Evolutionary conservation across 164 flowering plant genomes (phyloP), one percentile per base, ranked within the genome.

Genomic region (Umbilicus rupestris): DNA sequence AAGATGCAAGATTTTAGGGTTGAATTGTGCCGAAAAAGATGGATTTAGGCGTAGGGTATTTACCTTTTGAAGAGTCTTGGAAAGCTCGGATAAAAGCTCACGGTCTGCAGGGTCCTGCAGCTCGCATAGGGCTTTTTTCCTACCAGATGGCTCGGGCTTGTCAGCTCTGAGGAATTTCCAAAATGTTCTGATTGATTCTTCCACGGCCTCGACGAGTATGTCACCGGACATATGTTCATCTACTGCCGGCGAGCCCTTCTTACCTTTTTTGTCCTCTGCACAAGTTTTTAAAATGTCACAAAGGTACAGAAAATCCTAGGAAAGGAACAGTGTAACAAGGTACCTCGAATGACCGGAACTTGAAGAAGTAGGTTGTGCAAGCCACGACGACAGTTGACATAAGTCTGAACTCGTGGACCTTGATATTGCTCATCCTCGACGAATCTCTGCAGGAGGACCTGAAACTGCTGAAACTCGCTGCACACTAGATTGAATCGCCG

Each of bases 291-390:
- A 65, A 45, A 44, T 47, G n/a, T n/a, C n/a, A n/a, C n/a, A n/a
- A n/a, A n/a, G 3, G 1, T 22, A 52, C 16, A 14, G 24, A 24
- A 52, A 52, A 52, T 6, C 15, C n/a, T 41, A 9, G 12, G 39
- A 19, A 20, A 11, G 14, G 2, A 47, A 16, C 29, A 44, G 8
- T 20, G 1, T 8, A 59, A 66, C 19, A 24, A 28, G 39, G 35
- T 59, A 94, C 99, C 99, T 89, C 82, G 85, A 29, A 94, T 82
- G 0, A 72, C 77, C 3, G 99, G 99, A 63, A 94, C 99, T 67
- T 94, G 97, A 66, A 89, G 92, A 60, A 26, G 58, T 9, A 94
- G 85, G 72, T 80, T 83, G 10, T 90, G 87, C 29, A 78, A 72
- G 26, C 76, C 60, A 46, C 87, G 86, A 37, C 99, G 85, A 37